Conservation (phyloP, 106 monocot species). For the Dendrobium catenatum region DNA sequence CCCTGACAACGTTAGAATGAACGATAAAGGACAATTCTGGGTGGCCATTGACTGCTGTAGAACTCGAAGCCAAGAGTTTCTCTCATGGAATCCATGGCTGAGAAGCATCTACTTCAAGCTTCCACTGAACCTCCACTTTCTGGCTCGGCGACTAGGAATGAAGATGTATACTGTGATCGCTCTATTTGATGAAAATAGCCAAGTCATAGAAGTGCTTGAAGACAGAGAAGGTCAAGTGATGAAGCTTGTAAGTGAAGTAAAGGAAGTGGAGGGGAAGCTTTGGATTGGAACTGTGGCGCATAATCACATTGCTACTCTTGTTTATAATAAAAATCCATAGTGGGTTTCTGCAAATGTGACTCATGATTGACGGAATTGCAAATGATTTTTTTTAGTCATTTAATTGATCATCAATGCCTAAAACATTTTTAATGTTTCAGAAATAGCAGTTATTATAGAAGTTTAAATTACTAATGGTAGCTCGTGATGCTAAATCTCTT, state of each 20-base stretch:
- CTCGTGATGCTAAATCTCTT: too few relatives aligned
- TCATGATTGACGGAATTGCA: too few relatives aligned
- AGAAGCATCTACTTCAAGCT: slow-evolving; percentile 76
- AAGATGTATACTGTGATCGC: slow-evolving; percentile 68
- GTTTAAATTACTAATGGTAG: too few relatives aligned
- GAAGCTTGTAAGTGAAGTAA: slow-evolving; percentile 77
- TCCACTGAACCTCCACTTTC: slow-evolving; percentile 44
- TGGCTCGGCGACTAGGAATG: slow-evolving; percentile 37
- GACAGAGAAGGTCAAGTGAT: slow-evolving; percentile 63
- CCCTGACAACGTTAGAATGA: slow-evolving; percentile 80
- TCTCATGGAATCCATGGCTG: slow-evolving; percentile 68
- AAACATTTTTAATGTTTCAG: too few relatives aligned
- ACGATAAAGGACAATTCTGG: slow-evolving; percentile 73
- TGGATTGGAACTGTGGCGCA: slow-evolving; percentile 95
- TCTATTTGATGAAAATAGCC: slow-evolving; percentile 50
- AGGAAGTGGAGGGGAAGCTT: slow-evolving; percentile 72
- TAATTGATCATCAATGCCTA: too few relatives aligned
- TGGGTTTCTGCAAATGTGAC: background rate
- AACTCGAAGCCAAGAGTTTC: slow-evolving; percentile 46
- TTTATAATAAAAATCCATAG: background rate
- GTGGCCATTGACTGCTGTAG: slow-evolving; percentile 89
- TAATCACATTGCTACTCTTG: slow-evolving; percentile 70
- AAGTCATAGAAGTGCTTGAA: slow-evolving; percentile 55
- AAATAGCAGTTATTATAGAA: too few relatives aligned
- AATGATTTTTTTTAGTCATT: too few relatives aligned